Evolutionary conservation across 2,329 filamentous ascomycete genomes (phyloP), one percentile per base, ranked within the genome.

Genomic region (Keithomyces neogunnii): DNA sequence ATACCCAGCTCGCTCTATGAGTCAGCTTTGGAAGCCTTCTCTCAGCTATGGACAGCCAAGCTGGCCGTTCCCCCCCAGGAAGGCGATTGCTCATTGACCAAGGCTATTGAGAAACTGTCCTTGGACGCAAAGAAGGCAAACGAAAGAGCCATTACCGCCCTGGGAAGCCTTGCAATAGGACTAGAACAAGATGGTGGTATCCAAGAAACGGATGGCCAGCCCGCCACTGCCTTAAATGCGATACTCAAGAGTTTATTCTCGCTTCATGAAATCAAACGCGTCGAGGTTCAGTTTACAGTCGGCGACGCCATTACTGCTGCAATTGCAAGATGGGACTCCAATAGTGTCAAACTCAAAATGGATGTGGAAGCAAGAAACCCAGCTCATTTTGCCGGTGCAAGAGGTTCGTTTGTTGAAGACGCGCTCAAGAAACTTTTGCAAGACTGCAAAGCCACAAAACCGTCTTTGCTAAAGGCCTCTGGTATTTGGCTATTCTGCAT

Each of bases 401-500:
- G 69, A 1, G 65, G 65, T 1, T 61, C 60, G 1, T 66, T 76
- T 48, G 69, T 86, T 30, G 69, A 70, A 7, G 68, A 72, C 0
- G 74, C 88, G 1, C 71, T 95, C 4, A 80, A 88, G 53, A 90
- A 85, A 62, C 77, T 95, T 2, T 75, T 97, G 45, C 71, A 73
- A 2, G 86, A 93, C 60, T 93, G 87, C 70, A 85, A 86, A 60
- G 82, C 85, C 7, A 89, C 89, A 0, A 96, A 96, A 62, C 93
- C 93, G 1, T 87, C 90, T 0, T 73, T 96, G 4, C 84, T 90
- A 59, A 96, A 96, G 64, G 90, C 92, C 3, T 92, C 91, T 0
- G 90, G 90, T 0, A 95, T 99, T 59, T 97, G 93, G 93, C 78
- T 97, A 0, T 84, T 97, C 53, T 95, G 87, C 62, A 71, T 97